Evolutionary conservation across 2,329 filamentous ascomycete species (phyloP).

Genomic region (Botryosphaeria dothidea): DNA sequence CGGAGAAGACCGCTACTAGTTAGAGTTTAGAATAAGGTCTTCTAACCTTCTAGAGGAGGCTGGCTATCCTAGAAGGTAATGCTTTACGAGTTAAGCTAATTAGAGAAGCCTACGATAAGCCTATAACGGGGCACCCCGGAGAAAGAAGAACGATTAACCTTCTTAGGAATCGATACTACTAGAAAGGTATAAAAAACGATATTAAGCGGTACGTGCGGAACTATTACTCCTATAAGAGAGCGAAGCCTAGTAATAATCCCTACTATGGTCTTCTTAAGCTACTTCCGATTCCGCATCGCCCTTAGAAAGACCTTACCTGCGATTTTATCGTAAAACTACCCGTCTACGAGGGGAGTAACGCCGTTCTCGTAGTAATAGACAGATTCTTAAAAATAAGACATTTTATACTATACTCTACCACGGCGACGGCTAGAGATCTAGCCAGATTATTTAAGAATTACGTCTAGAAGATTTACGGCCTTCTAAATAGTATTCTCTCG

Average conservation of each 20-base stretch:
- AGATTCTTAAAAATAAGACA: conserved; percentile 16
- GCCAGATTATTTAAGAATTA: conserved; percentile 17
- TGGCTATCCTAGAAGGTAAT: neutral
- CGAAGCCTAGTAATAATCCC: neutral
- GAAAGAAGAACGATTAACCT: neutral
- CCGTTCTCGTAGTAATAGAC: conserved; percentile 16
- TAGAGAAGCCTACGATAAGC: neutral
- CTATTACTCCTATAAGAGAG: conserved; percentile 1
- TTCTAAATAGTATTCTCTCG: conserved; percentile 18
- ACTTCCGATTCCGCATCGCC: conserved; percentile 19
- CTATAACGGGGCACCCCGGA: neutral
- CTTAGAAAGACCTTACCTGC: conserved; percentile 22
- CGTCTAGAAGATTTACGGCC: conserved; percentile 20
- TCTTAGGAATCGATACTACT: neutral
- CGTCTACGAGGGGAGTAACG: neutral
- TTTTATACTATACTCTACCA: conserved; percentile 13
- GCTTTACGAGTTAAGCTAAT: neutral
- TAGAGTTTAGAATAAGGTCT: neutral
- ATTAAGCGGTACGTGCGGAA: conserved; percentile 7
- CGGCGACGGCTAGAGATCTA: neutral
- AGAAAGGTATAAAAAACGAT: neutral
- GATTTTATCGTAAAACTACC: conserved; percentile 20
- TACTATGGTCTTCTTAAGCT: conserved; percentile 17
- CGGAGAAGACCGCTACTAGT: neutral
- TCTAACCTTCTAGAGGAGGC: neutral